Conservation (phyloP, 495 filamentous ascomycete species). For the Astrocystis sublimbata region DNA sequence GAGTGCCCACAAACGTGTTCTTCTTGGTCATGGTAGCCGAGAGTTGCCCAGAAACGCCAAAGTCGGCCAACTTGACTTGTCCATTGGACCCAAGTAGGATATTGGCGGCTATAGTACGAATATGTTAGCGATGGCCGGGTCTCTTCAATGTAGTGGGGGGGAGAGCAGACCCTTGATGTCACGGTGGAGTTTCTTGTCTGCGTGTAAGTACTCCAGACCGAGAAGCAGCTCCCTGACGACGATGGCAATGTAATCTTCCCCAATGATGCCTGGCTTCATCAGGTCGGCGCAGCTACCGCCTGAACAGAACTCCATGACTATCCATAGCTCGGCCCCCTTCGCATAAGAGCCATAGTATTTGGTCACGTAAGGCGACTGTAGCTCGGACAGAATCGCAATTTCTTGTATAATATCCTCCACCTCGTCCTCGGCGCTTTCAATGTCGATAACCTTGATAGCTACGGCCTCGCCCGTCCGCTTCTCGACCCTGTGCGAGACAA, state of each 20-base stretch:
- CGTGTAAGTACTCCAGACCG: slow-evolving; percentile 90
- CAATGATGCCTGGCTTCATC: slow-evolving; percentile 88
- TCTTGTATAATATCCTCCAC: slow-evolving; percentile 99
- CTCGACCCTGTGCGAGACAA: slow-evolving; percentile 63
- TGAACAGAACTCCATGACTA: slow-evolving; percentile 93
- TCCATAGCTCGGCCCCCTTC: slow-evolving; percentile 95
- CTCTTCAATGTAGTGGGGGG: neutral
- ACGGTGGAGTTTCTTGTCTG: slow-evolving; percentile 91
- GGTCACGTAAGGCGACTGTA: slow-evolving; percentile 92
- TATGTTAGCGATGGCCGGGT: slow-evolving; percentile 12
- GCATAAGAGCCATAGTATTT: slow-evolving; percentile 96
- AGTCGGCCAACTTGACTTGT: slow-evolving; percentile 96
- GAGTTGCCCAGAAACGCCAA: slow-evolving; percentile 95
- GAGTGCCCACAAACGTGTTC: slow-evolving; percentile 97
- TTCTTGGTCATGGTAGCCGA: slow-evolving; percentile 99
- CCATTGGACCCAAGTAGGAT: slow-evolving; percentile 83
- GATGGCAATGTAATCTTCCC: slow-evolving; percentile 92
- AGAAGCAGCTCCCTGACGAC: slow-evolving; percentile 86
- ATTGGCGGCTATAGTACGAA: slow-evolving; percentile 70
- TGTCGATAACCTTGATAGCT: slow-evolving; percentile 95
- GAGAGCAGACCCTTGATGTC: slow-evolving; percentile 83
- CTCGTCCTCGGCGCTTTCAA: slow-evolving; percentile 97
- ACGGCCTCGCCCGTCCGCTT: slow-evolving; percentile 81
- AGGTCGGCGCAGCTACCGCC: slow-evolving; percentile 91
- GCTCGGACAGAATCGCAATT: slow-evolving; percentile 91